These are phyloP conservation scores for Lactarius psammicola DNA, from an alignment of 768 basidiomycete genomes.

Conservation along the genomic window DNA sequence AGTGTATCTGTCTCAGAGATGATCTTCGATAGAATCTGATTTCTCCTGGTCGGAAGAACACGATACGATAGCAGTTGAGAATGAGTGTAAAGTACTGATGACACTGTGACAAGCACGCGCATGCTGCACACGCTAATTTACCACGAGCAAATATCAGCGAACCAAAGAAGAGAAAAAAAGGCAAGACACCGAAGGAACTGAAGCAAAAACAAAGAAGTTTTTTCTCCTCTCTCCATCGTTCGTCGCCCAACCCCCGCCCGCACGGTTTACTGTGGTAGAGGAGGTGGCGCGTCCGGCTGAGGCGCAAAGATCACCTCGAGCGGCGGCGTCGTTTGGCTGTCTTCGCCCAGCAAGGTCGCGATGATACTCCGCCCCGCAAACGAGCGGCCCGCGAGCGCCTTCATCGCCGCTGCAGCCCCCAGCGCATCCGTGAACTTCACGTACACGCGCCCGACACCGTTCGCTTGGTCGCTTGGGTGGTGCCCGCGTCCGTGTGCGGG, in stretches of 20 bases:
- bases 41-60: not conserved
- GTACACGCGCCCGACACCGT: conserved; percentile 94
- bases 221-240: not conserved
- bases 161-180: not conserved
- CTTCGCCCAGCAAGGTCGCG: conserved; percentile 77
- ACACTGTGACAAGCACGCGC: not conserved
- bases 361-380: conserved; percentile 87
- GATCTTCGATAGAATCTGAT: not conserved
- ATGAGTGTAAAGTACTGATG: not conserved
- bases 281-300: conserved; percentile 79
- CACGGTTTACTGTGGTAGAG: conserved; percentile 49
- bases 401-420: conserved; percentile 69
- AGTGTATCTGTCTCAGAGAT: not conserved
- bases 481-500: conserved; percentile 50
- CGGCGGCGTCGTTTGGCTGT: conserved; percentile 83
- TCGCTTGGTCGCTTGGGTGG: conserved; percentile 62
- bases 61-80: not conserved
- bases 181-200: conserved; percentile 5
- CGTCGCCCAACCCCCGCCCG: not conserved
- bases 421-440: conserved; percentile 73
- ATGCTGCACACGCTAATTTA: not conserved
- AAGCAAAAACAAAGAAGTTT: conserved; percentile 6
- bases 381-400: conserved; percentile 84
- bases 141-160: not conserved
- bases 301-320: conserved; percentile 81